Evolutionary conservation across 306 rosid genomes (phyloP).

Genomic region (Glycyrrhiza uralensis): DNA sequence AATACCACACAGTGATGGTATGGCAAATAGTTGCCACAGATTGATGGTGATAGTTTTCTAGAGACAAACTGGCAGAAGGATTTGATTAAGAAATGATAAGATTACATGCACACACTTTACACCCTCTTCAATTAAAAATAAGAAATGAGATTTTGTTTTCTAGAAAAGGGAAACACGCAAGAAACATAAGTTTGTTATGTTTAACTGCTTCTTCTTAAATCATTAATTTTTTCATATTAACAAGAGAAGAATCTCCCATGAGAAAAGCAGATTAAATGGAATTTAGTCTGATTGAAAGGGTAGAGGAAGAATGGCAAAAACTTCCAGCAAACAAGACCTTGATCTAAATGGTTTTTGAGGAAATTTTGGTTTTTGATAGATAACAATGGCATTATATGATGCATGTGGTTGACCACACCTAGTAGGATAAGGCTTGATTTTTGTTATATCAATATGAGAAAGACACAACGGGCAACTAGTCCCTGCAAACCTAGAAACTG

Average conservation of each 20-base stretch:
- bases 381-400: neutral
- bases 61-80: neutral
- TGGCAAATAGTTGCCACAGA: neutral
- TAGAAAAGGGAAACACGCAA: neutral
- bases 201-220: neutral
- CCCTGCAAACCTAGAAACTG: neutral
- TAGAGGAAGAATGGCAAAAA: neutral
- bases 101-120: neutral
- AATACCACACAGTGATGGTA: neutral
- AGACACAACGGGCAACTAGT: neutral
- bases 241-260: neutral
- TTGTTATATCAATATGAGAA: conserved; percentile 11
- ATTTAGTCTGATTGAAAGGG: neutral
- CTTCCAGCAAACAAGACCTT: neutral
- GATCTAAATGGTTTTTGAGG: neutral
- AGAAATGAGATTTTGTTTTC: neutral
- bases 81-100: neutral
- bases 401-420: neutral
- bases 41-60: neutral
- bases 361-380: conserved; percentile 10
- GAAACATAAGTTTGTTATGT: neutral
- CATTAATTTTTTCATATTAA: neutral
- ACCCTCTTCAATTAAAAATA: neutral
- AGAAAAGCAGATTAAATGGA: neutral
- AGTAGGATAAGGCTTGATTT: neutral